Percentiles rank a stretch among this genome's conserved stretches.
phyloP scores from a whole-genome alignment of 129 eudicot species.

The Lonicera japonica region DNA sequence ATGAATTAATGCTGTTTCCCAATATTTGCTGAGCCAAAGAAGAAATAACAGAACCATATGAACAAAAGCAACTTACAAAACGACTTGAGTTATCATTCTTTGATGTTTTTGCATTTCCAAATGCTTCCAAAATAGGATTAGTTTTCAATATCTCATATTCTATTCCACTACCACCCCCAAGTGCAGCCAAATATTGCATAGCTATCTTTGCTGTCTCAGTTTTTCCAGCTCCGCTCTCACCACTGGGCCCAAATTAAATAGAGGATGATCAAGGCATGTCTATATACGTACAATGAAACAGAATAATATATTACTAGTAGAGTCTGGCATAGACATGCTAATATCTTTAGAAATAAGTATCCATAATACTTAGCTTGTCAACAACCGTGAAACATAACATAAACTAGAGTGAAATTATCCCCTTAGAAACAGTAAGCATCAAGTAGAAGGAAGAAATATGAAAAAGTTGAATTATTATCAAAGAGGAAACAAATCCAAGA shows the following conservation, averaged over 20 bases:
- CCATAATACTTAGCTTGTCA: no score
- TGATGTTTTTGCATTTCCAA: slow-evolving; percentile 86
- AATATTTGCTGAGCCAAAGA: not conserved
- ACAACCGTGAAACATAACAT: no score
- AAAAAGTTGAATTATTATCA: not conserved
- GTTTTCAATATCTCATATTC: slow-evolving; percentile 79
- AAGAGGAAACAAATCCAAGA: not conserved
- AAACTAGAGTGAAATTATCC: no score
- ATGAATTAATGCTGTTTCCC: not conserved
- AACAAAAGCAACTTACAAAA: slow-evolving; percentile 47
- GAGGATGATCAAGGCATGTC: not conserved
- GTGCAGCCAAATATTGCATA: slow-evolving; percentile 92
- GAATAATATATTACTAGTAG: not conserved
- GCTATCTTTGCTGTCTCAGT: slow-evolving; percentile 96
- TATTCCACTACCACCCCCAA: slow-evolving; percentile 93
- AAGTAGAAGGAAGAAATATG: no score
- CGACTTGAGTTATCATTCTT: slow-evolving; percentile 92
- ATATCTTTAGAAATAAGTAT: no score
- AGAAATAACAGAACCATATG: not conserved
- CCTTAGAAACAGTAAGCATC: no score
- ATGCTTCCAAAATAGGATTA: slow-evolving; percentile 79
- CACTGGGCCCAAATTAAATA: slow-evolving; percentile 32
- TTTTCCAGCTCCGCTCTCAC: slow-evolving; percentile 97
- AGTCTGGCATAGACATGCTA: no score
- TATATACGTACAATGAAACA: no score